A percentile compares a stretch with the other conserved stretches of the same genome.
phyloP scores from a whole-genome alignment of 2,329 filamentous ascomycete species.

The Ilyonectria destructans region DNA sequence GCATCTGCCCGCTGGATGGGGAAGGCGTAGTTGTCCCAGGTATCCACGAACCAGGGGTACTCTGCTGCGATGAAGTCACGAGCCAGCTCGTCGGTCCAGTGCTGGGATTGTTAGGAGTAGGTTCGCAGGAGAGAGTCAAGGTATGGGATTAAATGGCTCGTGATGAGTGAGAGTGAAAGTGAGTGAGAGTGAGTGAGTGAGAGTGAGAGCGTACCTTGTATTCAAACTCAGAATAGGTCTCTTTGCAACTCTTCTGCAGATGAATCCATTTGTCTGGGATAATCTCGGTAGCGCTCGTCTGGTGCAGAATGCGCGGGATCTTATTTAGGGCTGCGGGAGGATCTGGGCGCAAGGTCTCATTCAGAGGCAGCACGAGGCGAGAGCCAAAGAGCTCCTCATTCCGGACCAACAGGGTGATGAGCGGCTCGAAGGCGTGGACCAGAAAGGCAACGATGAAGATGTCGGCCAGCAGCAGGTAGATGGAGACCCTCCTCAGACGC shows the following conservation, averaged over 20 bases:
- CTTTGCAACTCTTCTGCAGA: conserved; percentile 77
- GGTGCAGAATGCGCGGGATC: conserved; percentile 84
- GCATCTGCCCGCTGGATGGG: conserved; percentile 82
- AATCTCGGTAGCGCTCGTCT: conserved; percentile 80
- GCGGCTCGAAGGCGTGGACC: conserved; percentile 78
- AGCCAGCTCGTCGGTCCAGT: conserved; percentile 81
- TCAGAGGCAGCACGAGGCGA: conserved; percentile 41
- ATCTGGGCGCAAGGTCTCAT: conserved; percentile 69
- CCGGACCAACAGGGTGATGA: conserved; percentile 77
- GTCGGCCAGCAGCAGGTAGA: conserved; percentile 76
- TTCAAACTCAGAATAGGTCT: conserved; percentile 80
- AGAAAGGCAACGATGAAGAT: conserved; percentile 75
- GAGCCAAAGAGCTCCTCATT: conserved; percentile 53
- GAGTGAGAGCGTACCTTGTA: conserved; percentile 71
- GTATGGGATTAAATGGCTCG: too few species aligned
- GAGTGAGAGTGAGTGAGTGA: too few species aligned
- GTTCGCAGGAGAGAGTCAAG: background rate
- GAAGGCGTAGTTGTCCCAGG: conserved; percentile 79
- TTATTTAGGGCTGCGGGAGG: conserved; percentile 49
- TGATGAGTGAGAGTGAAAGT: too few species aligned
- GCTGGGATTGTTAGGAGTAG: conserved; percentile 58
- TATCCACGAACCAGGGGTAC: conserved; percentile 81
- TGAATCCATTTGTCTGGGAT: conserved; percentile 78
- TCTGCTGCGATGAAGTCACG: conserved; percentile 78
- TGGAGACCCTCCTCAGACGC: conserved; percentile 53